phyloP scores from a whole-genome alignment of 2,329 filamentous ascomycete species.

The Rutstroemia sydowiana region DNA sequence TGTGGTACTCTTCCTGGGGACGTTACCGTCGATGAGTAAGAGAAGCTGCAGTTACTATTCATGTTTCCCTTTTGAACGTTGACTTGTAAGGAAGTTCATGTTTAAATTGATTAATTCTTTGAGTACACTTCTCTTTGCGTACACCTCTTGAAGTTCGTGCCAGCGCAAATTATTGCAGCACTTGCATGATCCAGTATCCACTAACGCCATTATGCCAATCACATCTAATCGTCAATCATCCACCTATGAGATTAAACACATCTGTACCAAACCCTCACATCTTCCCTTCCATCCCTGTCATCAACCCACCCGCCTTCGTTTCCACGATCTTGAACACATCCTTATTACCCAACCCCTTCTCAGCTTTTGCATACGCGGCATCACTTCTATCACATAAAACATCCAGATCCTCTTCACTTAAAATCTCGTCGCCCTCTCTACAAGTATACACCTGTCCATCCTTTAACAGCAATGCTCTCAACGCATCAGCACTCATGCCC shows the following conservation, averaged over 20 bases:
- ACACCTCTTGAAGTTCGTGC: no score
- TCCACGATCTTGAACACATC: conserved; percentile 72
- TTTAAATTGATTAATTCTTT: no score
- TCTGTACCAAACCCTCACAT: background rate
- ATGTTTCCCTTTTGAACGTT: no score
- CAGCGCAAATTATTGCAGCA: background rate
- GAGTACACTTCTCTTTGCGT: no score
- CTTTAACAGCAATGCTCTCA: conserved; percentile 56
- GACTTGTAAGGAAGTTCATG: no score
- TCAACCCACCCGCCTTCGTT: conserved; percentile 49
- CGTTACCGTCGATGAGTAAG: no score
- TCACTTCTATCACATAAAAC: conserved; percentile 67
- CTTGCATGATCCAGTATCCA: background rate
- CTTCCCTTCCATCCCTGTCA: conserved; percentile 20
- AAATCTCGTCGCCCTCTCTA: conserved; percentile 54
- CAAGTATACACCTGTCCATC: conserved; percentile 62
- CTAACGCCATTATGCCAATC: background rate
- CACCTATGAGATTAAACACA: no score
- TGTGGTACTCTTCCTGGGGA: no score
- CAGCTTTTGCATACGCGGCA: conserved; percentile 60
- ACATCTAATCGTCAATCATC: background rate
- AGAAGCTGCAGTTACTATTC: no score
- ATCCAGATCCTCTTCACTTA: conserved; percentile 70
- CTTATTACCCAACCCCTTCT: conserved; percentile 67
- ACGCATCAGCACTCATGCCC: conserved; percentile 50